Base-by-base conservation (phyloP, 495 filamentous ascomycete species). In the Aeminium ludgeri region DNA sequence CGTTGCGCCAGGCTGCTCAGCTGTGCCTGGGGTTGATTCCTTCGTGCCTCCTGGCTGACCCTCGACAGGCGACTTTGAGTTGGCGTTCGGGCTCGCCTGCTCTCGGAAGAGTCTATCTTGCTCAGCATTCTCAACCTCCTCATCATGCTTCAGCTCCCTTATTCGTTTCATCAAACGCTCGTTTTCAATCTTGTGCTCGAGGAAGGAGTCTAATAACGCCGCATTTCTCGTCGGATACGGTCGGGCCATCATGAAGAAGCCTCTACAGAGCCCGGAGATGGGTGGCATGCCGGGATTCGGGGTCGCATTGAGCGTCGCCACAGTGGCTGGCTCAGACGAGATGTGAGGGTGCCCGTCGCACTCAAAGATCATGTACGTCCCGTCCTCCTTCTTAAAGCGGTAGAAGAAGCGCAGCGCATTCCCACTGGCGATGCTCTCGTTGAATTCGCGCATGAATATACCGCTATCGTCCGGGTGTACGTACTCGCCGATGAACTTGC, bases 111-210 rank as follows among this genome's bases (percentile, higher is more conserved):
- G 62, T 16, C 58, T 54, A 41, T 68, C 60, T 45, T 67, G 65
- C 30, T 61, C 56, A 44, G 68, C 69, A 13, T 68, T 55, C 34
- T 94, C 89, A 49, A 86, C 80, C 40, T 77, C 73, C 56, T 94
- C 86, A 59, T 96, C 89, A 47, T 73, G 68, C 49, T 76, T 78
- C 30, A 97, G 67, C 53, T 92, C 85, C 11, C 76, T 73, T 44
- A 97, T 92, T 27, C 81, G 74, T 47, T 82, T 80, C 42, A 68
- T 72, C 30, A 97, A 59, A 13, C 89, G 74, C 59, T 92, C 86
- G 51, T 97, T 95, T 58, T 96, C 89, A 36, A 96, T 86, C 59
- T 95, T 95, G 61, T 95, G 87, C 58, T 97, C 89, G 11, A 97
- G 65, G 46, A 94, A 95, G 0, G 87, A 91, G 58, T 97, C 86